phyloP scores from a whole-genome alignment of 805 yeast species.

The Ogataea neopini region DNA sequence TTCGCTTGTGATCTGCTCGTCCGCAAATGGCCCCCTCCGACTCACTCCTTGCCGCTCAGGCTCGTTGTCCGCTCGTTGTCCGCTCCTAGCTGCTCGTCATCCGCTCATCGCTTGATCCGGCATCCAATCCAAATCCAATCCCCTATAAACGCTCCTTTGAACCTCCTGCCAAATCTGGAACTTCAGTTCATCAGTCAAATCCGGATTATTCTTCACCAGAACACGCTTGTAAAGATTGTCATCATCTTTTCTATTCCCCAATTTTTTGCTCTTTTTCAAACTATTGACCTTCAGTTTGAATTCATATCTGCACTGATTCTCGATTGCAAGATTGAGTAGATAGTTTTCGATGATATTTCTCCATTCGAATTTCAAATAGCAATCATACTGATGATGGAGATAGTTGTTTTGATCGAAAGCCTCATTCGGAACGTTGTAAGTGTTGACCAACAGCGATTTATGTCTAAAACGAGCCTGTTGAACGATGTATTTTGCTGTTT shows the following conservation, averaged over 20 bases:
- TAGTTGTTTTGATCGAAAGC: slow-evolving; percentile 22
- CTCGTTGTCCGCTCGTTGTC: too few relatives aligned
- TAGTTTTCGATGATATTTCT: slow-evolving; percentile 73
- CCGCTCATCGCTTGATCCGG: slow-evolving; percentile 37
- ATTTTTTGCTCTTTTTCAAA: slow-evolving; percentile 40
- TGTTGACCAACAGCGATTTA: slow-evolving; percentile 25
- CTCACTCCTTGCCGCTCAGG: too few relatives aligned
- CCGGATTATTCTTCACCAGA: slow-evolving; percentile 25
- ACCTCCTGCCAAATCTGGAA: slow-evolving; percentile 62
- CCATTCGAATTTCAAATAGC: slow-evolving; percentile 53
- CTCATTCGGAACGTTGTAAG: slow-evolving; percentile 25
- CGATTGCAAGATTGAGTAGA: slow-evolving; percentile 62
- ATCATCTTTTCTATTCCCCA: slow-evolving; percentile 11
- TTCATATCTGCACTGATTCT: slow-evolving; percentile 68
- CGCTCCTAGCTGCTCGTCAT: too few relatives aligned
- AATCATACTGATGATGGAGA: slow-evolving; percentile 26
- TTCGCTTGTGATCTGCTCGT: too few relatives aligned
- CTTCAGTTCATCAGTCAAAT: slow-evolving; percentile 56
- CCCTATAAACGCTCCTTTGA: slow-evolving; percentile 56
- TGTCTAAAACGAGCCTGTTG: slow-evolving; percentile 56
- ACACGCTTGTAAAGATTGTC: slow-evolving; percentile 29
- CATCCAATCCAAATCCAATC: slow-evolving; percentile 62
- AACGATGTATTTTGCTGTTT: slow-evolving; percentile 65
- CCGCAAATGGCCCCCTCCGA: too few relatives aligned
- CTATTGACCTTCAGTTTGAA: slow-evolving; percentile 54